phyloP scores from a whole-genome alignment of 257 asterid species.

The Mentha longifolia region DNA sequence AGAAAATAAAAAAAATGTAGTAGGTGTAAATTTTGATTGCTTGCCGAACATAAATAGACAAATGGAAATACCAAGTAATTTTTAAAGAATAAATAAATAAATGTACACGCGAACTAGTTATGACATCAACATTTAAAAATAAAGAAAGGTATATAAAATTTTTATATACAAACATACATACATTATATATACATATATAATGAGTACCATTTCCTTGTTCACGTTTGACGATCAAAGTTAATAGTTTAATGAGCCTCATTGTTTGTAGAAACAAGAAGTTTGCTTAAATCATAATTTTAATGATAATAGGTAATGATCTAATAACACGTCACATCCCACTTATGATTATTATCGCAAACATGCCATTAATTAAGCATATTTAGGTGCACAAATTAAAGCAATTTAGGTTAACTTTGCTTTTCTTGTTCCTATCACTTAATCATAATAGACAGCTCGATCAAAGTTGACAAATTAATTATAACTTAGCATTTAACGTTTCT shows the following conservation, averaged over 20 bases:
- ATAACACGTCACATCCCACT: slow-evolving; percentile 19
- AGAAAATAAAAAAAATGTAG: neutral
- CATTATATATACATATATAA: neutral
- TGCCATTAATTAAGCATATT: neutral
- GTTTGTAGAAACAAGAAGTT: slow-evolving; percentile 28
- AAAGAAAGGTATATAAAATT: neutral
- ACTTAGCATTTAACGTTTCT: slow-evolving; percentile 4
- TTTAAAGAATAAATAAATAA: neutral
- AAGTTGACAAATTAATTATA: neutral
- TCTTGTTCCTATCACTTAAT: neutral
- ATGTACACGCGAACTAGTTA: slow-evolving; percentile 7
- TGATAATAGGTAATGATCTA: neutral
- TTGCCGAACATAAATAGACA: slow-evolving; percentile 26
- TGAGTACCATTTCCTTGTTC: slow-evolving; percentile 17
- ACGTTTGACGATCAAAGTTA: slow-evolving; percentile 18
- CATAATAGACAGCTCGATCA: neutral
- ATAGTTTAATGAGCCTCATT: slow-evolving; percentile 16
- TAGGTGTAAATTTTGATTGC: slow-evolving; percentile 23
- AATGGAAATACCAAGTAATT: neutral
- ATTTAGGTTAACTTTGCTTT: neutral
- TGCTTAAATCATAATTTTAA: slow-evolving; percentile 29
- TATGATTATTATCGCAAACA: slow-evolving; percentile 7
- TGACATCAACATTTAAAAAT: slow-evolving; percentile 5
- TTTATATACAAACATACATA: too few species aligned
- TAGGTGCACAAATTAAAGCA: neutral